phyloP scores from a whole-genome alignment of 169 alveolate species.

The Cryptosporidium tyzzeri region DNA sequence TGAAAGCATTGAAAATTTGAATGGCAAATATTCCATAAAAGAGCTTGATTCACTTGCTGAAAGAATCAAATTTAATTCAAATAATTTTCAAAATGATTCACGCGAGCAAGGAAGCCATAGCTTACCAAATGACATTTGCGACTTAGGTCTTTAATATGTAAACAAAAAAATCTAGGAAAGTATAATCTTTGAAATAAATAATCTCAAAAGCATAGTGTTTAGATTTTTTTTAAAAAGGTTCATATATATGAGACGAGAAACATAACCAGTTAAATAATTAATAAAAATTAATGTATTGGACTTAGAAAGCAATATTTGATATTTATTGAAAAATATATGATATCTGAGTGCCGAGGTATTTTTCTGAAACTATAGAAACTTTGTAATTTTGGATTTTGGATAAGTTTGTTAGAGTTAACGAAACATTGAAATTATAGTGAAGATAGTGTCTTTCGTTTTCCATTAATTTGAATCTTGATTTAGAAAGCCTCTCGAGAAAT shows the following conservation, averaged over 20 bases:
- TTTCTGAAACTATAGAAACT: slow-evolving; percentile 32
- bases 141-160: slow-evolving; percentile 6
- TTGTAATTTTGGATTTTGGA: not conserved
- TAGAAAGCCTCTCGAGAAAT: slow-evolving; percentile 12
- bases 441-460: not conserved
- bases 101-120: not conserved
- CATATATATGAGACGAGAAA: too few relatives aligned
- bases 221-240: too few relatives aligned
- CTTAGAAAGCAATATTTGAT: not conserved
- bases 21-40: slow-evolving; percentile 50
- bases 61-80: not conserved
- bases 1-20: not conserved
- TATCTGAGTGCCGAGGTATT: slow-evolving; percentile 28
- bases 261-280: too few relatives aligned
- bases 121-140: slow-evolving; percentile 32
- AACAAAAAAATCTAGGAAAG: not conserved
- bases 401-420: not conserved
- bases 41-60: slow-evolving; percentile 57
- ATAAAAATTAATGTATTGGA: too few relatives aligned
- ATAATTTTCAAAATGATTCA: not conserved
- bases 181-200: not conserved
- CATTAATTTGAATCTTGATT: not conserved
- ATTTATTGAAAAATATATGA: slow-evolving; percentile 10
- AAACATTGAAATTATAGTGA: not conserved
- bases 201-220: too few relatives aligned